Conservation (phyloP, 805 yeast species). For the Lachancea mirantina region DNA sequence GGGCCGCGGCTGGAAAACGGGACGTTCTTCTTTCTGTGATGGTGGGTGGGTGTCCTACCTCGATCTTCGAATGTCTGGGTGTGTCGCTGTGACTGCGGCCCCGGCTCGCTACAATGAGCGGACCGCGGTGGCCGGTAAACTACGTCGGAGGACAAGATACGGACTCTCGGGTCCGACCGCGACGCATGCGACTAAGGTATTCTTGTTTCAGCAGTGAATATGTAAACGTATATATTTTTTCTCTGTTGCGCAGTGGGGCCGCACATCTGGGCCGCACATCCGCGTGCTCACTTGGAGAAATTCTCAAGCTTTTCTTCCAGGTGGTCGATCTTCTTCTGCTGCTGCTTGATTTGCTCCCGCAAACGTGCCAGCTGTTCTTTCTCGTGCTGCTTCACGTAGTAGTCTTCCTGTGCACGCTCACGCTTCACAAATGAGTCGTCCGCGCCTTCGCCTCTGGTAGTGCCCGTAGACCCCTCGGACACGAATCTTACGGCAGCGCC, state of each 20-base stretch:
- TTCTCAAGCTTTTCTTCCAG: constrained; percentile 40
- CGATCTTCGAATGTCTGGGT: too few relatives aligned
- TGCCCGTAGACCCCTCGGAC: constrained; percentile 57
- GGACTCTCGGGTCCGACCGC: too few relatives aligned
- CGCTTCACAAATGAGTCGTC: constrained; percentile 70
- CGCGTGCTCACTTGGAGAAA: constrained; percentile 12
- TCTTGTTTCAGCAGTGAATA: too few relatives aligned
- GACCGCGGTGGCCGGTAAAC: too few relatives aligned
- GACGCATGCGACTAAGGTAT: too few relatives aligned
- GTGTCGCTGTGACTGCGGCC: too few relatives aligned
- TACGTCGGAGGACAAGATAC: too few relatives aligned
- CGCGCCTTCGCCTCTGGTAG: constrained; percentile 46
- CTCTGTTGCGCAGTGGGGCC: background rate
- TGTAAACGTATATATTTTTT: too few relatives aligned
- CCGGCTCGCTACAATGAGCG: too few relatives aligned
- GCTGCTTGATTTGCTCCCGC: constrained; percentile 70
- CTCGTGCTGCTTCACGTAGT: constrained; percentile 81
- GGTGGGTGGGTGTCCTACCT: constrained; percentile 2
- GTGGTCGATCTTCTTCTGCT: constrained; percentile 51
- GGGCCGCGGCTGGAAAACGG: background rate
- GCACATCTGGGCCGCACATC: background rate
- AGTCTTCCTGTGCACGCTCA: constrained; percentile 88
- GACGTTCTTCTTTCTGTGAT: background rate
- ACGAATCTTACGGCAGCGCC: constrained; percentile 25
- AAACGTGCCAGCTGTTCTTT: constrained; percentile 75